Evolutionary conservation across 2,329 filamentous ascomycete genomes (phyloP), one percentile per base, ranked within the genome.

Genomic region (Diaporthe vaccinii): DNA sequence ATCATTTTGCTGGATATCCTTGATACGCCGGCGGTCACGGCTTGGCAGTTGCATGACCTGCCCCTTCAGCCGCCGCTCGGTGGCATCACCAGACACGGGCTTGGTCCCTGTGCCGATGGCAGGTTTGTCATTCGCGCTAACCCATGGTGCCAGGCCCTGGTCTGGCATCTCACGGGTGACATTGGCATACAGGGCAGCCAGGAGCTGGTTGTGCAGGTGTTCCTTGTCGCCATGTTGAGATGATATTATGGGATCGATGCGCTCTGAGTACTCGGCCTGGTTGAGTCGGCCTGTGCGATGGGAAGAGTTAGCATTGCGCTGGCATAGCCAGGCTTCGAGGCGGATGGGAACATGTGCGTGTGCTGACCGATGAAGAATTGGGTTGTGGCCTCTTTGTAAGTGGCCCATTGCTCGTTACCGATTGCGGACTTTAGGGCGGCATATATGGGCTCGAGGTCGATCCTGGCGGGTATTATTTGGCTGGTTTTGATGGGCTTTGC

Each of bases 11-110:
- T 84, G 85, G 46, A 93, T 83, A 77, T 93, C 91, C 79, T 94
- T 93, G 79, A 94, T 90, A 75, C 92, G 88, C 83, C 91, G 86
- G 77, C 92, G 87, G 80, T 94, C 92, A 78, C 91, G 87, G 74
- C 87, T 90, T n/a, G 91, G 91, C 59, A 94, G 86, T 80, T 92
- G 90, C 92, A 93, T 93, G 76, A 94, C 91, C 80, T 93, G 91
- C 78, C 89, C 90, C 84, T 93, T 93, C 67, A 93, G 82, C 78
- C 88, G 88, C 79, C 91, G 87, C 83, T 94, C 92, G 49, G 90
- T 88, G 46, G 92, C 91, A 86, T 93, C 92, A 39, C 91, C 91
- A 39, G 89, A 90, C 62, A 91, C 87, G 31, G 91, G 90, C 81
- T 93, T 93, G 78, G 86, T 89, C 77, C 89, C 89, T 44, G 88